A percentile compares a stretch with the other conserved stretches of the same genome.
Evolutionary conservation across 148 eudicot species (phyloP).

Genomic region (Cornus suecica): DNA sequence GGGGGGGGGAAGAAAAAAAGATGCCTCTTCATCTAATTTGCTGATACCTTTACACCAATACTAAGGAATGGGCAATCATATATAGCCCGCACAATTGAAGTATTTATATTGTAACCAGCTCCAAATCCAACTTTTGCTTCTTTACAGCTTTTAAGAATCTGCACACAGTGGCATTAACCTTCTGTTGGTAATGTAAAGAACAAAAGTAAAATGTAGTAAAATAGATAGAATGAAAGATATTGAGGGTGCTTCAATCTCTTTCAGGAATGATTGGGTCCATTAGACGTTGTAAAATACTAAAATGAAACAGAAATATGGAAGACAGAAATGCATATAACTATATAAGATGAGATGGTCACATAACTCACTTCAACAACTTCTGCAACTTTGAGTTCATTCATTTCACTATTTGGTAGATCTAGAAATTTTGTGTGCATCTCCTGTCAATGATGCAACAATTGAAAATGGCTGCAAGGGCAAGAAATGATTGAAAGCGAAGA

Average conservation of each 20-base stretch:
- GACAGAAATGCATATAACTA: neutral
- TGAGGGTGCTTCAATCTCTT: neutral
- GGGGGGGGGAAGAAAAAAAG: neutral
- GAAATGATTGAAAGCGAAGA: slow-evolving; percentile 13
- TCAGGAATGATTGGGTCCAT: neutral
- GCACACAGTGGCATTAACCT: slow-evolving; percentile 28
- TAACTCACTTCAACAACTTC: slow-evolving; percentile 55
- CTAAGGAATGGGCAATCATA: slow-evolving; percentile 85
- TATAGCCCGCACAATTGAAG: slow-evolving; percentile 62
- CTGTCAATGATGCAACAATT: slow-evolving; percentile 38
- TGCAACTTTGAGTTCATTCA: slow-evolving; percentile 42
- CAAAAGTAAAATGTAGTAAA: slow-evolving; percentile 1
- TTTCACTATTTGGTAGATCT: slow-evolving; percentile 31
- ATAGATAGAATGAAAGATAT: neutral
- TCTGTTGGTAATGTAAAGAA: slow-evolving; percentile 1
- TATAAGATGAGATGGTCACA: neutral
- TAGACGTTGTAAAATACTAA: slow-evolving; percentile 1
- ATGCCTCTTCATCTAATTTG: neutral
- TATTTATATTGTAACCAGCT: slow-evolving; percentile 50
- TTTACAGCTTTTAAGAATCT: slow-evolving; percentile 60
- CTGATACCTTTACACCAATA: slow-evolving; percentile 60
- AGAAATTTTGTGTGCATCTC: slow-evolving; percentile 53
- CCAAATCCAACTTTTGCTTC: slow-evolving; percentile 85
- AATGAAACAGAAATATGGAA: neutral
- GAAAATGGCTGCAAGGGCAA: neutral